Evolutionary conservation across 257 asterid species (phyloP).

Genomic region (Salvia hispanica): DNA sequence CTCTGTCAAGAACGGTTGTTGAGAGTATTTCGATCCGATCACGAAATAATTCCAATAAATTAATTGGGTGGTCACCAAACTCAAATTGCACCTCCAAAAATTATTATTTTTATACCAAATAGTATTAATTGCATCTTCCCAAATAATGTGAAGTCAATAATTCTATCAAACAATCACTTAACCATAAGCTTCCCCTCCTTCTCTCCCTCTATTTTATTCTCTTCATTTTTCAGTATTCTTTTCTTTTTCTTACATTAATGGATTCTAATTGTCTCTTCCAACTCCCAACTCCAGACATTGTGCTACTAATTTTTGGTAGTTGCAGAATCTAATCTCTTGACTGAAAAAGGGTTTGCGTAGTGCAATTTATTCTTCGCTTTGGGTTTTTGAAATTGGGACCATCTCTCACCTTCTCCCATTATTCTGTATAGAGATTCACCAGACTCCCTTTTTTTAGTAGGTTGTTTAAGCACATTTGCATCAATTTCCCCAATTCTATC

Average conservation of each 20-base stretch:
- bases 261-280: slow-evolving; percentile 46
- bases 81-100: slow-evolving; percentile 16
- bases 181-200: slow-evolving; percentile 27
- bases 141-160: slow-evolving; percentile 38
- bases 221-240: slow-evolving; percentile 24
- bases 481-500: slow-evolving; percentile 30
- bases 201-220: slow-evolving; percentile 22
- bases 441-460: slow-evolving; percentile 12
- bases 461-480: slow-evolving; percentile 37
- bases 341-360: slow-evolving; percentile 25
- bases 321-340: slow-evolving; percentile 10
- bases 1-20: slow-evolving; percentile 64
- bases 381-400: slow-evolving; percentile 42
- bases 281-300: slow-evolving; percentile 24
- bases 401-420: slow-evolving; percentile 55
- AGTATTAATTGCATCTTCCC: slow-evolving; percentile 13
- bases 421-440: slow-evolving; percentile 30
- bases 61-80: slow-evolving; percentile 63
- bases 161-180: slow-evolving; percentile 22
- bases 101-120: slow-evolving; percentile 11
- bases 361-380: slow-evolving; percentile 39
- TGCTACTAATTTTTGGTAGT: slow-evolving; percentile 1
- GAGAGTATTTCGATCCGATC: slow-evolving; percentile 29
- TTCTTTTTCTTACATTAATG: slow-evolving; percentile 33
- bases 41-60: slow-evolving; percentile 6